A percentile compares a stretch with the other conserved stretches of the same genome.
Evolutionary conservation across 257 asterid species (phyloP).

Genomic region (Solanum boliviense): DNA sequence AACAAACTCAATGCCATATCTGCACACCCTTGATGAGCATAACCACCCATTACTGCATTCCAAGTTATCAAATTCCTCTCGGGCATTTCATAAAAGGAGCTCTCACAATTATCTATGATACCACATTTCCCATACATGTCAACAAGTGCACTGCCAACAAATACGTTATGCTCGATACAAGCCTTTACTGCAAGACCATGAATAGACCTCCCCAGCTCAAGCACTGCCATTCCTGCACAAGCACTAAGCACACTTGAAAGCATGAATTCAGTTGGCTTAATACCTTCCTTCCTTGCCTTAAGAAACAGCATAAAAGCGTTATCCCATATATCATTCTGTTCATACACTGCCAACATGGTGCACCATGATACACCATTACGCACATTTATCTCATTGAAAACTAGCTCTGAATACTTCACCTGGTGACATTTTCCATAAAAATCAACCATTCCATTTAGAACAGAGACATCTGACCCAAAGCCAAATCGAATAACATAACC

Average conservation of each 20-base stretch:
- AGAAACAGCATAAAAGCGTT: constrained; percentile 44
- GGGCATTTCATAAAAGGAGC: constrained; percentile 37
- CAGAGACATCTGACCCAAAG: constrained; percentile 41
- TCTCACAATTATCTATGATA: constrained; percentile 54
- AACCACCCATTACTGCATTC: constrained; percentile 80
- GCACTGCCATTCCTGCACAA: constrained; percentile 67
- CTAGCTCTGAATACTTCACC: constrained; percentile 34
- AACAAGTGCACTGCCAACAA: constrained; percentile 79
- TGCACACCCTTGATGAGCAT: constrained; percentile 79
- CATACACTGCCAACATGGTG: constrained; percentile 62
- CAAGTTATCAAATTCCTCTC: constrained; percentile 58
- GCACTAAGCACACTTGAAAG: constrained; percentile 80
- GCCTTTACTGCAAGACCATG: constrained; percentile 80
- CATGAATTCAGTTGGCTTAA: constrained; percentile 58
- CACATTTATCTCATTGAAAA: constrained; percentile 39
- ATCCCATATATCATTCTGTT: constrained; percentile 70
- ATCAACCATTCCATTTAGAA: constrained; percentile 64
- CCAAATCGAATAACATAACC: constrained; percentile 49
- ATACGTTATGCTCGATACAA: constrained; percentile 44
- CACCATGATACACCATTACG: constrained; percentile 77
- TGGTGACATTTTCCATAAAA: constrained; percentile 67
- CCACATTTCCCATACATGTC: constrained; percentile 96
- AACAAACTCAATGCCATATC: constrained; percentile 51
- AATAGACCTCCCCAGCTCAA: constrained; percentile 61
- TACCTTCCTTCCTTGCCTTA: constrained; percentile 31